phyloP scores from a whole-genome alignment of 352 stramenopile genomes.

The Globisporangium echinulatum region DNA sequence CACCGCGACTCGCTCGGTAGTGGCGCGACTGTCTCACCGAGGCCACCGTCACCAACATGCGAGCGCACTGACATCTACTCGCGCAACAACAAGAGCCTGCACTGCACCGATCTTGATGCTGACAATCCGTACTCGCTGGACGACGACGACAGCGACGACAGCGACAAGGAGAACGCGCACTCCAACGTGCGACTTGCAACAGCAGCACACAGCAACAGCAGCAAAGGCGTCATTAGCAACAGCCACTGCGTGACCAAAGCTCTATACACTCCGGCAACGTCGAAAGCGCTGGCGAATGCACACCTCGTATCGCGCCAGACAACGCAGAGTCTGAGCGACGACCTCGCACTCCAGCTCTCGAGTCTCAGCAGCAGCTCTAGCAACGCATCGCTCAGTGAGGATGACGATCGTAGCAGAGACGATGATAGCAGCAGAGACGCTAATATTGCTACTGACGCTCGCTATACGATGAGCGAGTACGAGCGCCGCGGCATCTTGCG shows the following conservation, averaged over 20 bases:
- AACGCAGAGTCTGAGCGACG: constrained; percentile 2
- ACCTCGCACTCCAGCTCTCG: not conserved
- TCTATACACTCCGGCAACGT: not conserved
- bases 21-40: not conserved
- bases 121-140: not conserved
- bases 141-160: not conserved
- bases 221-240: too few relatives aligned
- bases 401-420: not conserved
- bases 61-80: too few relatives aligned
- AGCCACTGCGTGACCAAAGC: too few relatives aligned
- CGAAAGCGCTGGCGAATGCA: not conserved
- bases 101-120: not conserved
- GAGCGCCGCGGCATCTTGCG: constrained; percentile 5
- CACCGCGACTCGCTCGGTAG: constrained; percentile 8
- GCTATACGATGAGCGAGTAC: constrained; percentile 3
- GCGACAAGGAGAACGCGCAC: constrained; percentile 2
- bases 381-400: not conserved
- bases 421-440: not conserved
- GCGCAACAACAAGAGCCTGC: not conserved
- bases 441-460: not conserved
- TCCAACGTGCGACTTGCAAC: not conserved
- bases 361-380: not conserved
- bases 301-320: constrained; percentile 1
- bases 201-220: not conserved
- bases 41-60: not conserved